Evolutionary conservation across 176 grass and related monocot species (phyloP), one percentile per base, ranked within the genome.

Genomic region (Paspalum vaginatum): DNA sequence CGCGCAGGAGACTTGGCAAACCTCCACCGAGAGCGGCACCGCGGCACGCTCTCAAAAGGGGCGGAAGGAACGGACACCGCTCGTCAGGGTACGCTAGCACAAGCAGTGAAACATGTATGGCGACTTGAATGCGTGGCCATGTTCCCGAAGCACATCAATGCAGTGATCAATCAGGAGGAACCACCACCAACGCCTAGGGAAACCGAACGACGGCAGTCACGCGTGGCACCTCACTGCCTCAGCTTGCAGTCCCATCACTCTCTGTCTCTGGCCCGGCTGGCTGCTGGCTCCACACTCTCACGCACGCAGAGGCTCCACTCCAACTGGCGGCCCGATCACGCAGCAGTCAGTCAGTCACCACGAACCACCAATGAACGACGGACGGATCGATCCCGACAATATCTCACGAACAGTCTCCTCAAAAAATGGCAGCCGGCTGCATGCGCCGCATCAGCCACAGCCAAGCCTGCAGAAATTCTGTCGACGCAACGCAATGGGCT

Each of bases 61-160:
- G 4, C 1, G 32, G 61, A 40, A 42, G 27, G n/a, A 12, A 51
- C 17, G 38, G 46, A 8, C 64, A 68, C 20, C 12, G 14, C 49
- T 44, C 79, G 5, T 38, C 4, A 24, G 25, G 15, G 14, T 5
- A 44, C n/a, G 54, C 17, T 9, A 39, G 8, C 5, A 62, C 26
- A 12, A 20, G 58, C 60, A 2, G 24, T 17, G 15, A 59, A 47
- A 25, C 8, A 2, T 9, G 72, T 7, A 0, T 2, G 16, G 14
- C 12, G 17, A 63, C 68, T 77, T 77, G 55, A 82, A 71, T 62
- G 74, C 22, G 57, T 39, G 4, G 14, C 24, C 70, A 52, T 50
- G 76, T 73, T 69, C 71, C 83, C 62, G 7, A 22, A 46, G 68
- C 40, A 26, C 27, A 82, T 82, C 72, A 87, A 82, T 71, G 79